Percentiles rank a stretch among this genome's conserved stretches.
Conservation (phyloP, 2,329 filamentous ascomycete genomes). For the Microdochium nivale region DNA sequence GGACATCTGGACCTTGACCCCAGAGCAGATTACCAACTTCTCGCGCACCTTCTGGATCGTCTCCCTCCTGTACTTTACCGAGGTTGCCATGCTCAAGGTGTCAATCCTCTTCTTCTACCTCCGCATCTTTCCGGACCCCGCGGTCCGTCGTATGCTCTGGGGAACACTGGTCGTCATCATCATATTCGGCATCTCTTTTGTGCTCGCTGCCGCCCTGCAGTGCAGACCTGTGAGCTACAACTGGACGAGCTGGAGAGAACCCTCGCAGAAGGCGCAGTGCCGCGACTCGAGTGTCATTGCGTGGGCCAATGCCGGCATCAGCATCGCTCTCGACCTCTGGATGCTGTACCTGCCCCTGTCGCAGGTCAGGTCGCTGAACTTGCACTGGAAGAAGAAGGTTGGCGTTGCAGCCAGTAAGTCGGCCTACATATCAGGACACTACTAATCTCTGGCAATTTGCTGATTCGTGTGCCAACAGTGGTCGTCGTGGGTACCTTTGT, state of each 20-base stretch:
- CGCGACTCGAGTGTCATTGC: slow-evolving; percentile 22
- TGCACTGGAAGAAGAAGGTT: slow-evolving; percentile 39
- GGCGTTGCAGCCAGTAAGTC: slow-evolving; percentile 25
- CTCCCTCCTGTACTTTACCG: slow-evolving; percentile 10
- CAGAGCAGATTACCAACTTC: slow-evolving; percentile 14
- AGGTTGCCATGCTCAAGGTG: slow-evolving; percentile 23
- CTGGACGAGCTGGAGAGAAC: slow-evolving; percentile 28
- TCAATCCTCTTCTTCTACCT: slow-evolving; percentile 28
- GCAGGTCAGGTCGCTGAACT: slow-evolving; percentile 27
- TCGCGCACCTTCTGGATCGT: slow-evolving; percentile 14
- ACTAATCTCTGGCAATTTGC: not conserved
- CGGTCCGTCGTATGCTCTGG: slow-evolving; percentile 7
- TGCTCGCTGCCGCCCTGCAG: slow-evolving; percentile 18
- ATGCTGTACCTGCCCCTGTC: slow-evolving; percentile 34
- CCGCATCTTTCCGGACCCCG: slow-evolving; percentile 21
- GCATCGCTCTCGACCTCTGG: slow-evolving; percentile 31
- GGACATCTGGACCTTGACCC: slow-evolving; percentile 18
- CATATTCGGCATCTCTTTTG: slow-evolving; percentile 12
- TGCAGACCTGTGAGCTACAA: slow-evolving; percentile 24
- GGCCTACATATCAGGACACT: not conserved
- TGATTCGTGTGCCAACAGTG: slow-evolving; percentile 17
- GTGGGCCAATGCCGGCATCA: slow-evolving; percentile 27
- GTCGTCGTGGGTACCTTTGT: slow-evolving; percentile 35
- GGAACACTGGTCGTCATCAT: slow-evolving; percentile 13
- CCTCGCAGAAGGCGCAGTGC: slow-evolving; percentile 16